Evolutionary conservation across 257 asterid genomes (phyloP), one percentile per base, ranked within the genome.

Genomic region (Knoxia roxburghii): DNA sequence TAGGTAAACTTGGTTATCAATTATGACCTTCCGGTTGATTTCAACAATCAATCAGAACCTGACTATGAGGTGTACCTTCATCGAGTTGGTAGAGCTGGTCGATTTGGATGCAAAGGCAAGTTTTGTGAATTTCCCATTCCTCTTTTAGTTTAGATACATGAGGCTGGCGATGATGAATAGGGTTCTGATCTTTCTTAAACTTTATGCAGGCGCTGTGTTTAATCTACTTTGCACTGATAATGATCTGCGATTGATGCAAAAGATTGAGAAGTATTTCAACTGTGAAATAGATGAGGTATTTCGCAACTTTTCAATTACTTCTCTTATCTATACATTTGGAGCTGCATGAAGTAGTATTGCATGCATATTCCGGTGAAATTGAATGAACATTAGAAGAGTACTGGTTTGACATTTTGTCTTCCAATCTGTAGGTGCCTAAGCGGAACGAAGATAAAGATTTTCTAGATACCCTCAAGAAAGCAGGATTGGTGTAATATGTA

Each of bases 61-160:
- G 97, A 93, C 67, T 84, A 75, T 73, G 97, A 90, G 80, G 88
- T 86, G 35, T 93, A 90, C 86, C 77, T 93, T 83, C 99, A 93
- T 74, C 89, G 99, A 45, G 95, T 86, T 70, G 97, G 97, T 67
- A 81, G 99, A 83, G 99, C 99, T 2, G 99, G 97, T 24, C 97
- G 99, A 51, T 93, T 93, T 81, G 99, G 99, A 45, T 95, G 96
- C 78, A 93, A 86, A 82, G 99, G 99, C 89, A 80, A 65, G 50
- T 52, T 69, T 20, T 54, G 23, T n/a, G n/a, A n/a, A n/a, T n/a
- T n/a, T n/a, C n/a, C 7, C 1, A 30, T 21, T 35, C 7, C 4
- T 9, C 10, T 26, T 39, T 52, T 12, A 45, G 17, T 41, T 13
- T 1, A 7, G 46, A 7, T 41, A 2, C 46, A n/a, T n/a, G n/a